Conservation (phyloP, 768 basidiomycete species). For the Lactifluus pinguis region DNA sequence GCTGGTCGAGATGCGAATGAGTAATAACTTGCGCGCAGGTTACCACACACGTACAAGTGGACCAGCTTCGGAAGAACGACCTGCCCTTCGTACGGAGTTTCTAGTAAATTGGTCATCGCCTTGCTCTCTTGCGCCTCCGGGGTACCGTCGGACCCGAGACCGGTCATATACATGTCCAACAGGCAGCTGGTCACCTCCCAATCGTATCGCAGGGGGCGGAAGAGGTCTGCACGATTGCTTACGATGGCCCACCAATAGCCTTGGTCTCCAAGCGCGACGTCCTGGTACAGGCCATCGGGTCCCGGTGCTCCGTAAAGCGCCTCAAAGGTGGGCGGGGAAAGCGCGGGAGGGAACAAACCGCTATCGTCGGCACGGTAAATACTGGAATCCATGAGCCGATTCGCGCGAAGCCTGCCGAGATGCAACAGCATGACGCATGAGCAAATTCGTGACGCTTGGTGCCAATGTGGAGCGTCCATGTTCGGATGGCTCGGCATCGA, state of each 20-base stretch:
- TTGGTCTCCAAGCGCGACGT: slow-evolving; percentile 43
- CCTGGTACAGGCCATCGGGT: slow-evolving; percentile 30
- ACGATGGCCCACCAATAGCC: slow-evolving; percentile 49
- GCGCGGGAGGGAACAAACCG: slow-evolving; percentile 24
- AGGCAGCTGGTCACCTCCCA: slow-evolving; percentile 44
- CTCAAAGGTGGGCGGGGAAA: slow-evolving; percentile 35
- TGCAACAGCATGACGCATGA: slow-evolving; percentile 47
- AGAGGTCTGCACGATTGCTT: slow-evolving; percentile 33
- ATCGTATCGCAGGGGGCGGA: slow-evolving; percentile 36
- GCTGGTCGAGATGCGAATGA: slow-evolving; percentile 15
- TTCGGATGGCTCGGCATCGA: slow-evolving; percentile 40
- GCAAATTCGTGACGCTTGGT: slow-evolving; percentile 39
- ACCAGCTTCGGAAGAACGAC: slow-evolving; percentile 38
- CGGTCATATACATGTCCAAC: slow-evolving; percentile 36
- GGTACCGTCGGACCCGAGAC: slow-evolving; percentile 34
- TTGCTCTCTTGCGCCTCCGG: slow-evolving; percentile 30
- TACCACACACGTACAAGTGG: slow-evolving; percentile 36
- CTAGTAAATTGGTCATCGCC: slow-evolving; percentile 27
- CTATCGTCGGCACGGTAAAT: slow-evolving; percentile 28
- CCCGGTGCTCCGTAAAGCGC: slow-evolving; percentile 36
- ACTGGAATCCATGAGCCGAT: slow-evolving; percentile 41
- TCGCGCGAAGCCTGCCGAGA: slow-evolving; percentile 34
- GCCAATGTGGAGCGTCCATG: slow-evolving; percentile 33
- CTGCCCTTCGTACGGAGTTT: slow-evolving; percentile 36
- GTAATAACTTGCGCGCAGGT: neutral